Conservation (phyloP, 768 basidiomycete genomes). For the Rhodocollybia butyracea region DNA sequence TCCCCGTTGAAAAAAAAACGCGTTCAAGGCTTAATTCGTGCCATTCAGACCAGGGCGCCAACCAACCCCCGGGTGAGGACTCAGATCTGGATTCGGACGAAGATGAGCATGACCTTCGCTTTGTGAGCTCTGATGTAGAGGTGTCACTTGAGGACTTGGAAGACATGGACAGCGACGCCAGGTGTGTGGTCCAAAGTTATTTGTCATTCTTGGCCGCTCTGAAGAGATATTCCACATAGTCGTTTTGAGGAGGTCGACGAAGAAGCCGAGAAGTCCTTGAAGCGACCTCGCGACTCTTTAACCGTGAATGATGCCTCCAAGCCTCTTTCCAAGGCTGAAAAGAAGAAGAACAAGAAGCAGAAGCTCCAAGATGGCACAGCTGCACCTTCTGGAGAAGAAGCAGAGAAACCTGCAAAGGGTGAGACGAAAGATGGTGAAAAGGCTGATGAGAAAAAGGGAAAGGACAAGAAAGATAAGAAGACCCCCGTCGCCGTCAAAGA, state of each 20-base stretch:
- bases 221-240: slow-evolving; percentile 28
- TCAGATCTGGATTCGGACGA: slow-evolving; percentile 46
- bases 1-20: slow-evolving; percentile 1
- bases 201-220: neutral
- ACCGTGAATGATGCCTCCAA: slow-evolving; percentile 37
- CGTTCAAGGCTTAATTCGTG: neutral
- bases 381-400: slow-evolving; percentile 17
- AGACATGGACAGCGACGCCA: slow-evolving; percentile 45
- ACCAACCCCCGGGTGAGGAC: slow-evolving; percentile 46
- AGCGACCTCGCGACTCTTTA: slow-evolving; percentile 71
- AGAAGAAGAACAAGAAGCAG: slow-evolving; percentile 35
- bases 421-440: slow-evolving; percentile 27
- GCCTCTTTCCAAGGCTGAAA: slow-evolving; percentile 23
- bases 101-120: slow-evolving; percentile 62
- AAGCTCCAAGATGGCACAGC: slow-evolving; percentile 21
- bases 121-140: slow-evolving; percentile 83
- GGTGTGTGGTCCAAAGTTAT: slow-evolving; percentile 31
- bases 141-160: slow-evolving; percentile 56
- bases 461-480: slow-evolving; percentile 28
- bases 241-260: slow-evolving; percentile 73
- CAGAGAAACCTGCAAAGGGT: slow-evolving; percentile 21
- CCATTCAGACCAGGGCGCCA: slow-evolving; percentile 47
- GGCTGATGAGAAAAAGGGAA: slow-evolving; percentile 29
- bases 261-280: slow-evolving; percentile 42
- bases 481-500: slow-evolving; percentile 34